phyloP scores from a whole-genome alignment of 106 monocot genomes.

The Xerophyta viscosa region DNA sequence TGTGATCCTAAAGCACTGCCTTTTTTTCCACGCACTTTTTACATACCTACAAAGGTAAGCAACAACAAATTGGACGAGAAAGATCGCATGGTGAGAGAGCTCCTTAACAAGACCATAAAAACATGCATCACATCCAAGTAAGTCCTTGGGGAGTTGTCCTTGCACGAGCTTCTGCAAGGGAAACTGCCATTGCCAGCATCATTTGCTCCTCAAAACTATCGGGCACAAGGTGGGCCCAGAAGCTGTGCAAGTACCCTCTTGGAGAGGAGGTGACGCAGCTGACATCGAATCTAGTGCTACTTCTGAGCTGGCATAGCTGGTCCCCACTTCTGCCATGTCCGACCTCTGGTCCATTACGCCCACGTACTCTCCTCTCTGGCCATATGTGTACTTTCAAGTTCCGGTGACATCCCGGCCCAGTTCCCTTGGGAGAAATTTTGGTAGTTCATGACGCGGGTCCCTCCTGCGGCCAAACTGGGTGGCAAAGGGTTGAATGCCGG shows the following conservation, averaged over 20 bases:
- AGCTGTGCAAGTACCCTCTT: constrained; percentile 3
- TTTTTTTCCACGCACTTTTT: too few species aligned
- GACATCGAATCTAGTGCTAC: constrained; percentile 7
- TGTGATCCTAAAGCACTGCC: too few species aligned
- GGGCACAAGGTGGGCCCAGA: constrained; percentile 28
- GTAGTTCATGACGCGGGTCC: not conserved
- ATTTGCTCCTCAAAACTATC: constrained; percentile 90
- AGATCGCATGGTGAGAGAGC: too few species aligned
- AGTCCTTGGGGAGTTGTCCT: constrained; percentile 32
- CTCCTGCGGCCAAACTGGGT: constrained; percentile 7
- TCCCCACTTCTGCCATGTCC: constrained; percentile 27
- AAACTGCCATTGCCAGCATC: constrained; percentile 91
- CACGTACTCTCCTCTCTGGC: constrained; percentile 17
- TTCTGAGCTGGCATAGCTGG: constrained; percentile 29
- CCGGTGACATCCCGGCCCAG: constrained; percentile 35
- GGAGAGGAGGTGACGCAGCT: not conserved
- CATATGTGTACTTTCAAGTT: not conserved
- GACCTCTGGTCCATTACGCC: constrained; percentile 27
- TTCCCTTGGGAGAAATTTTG: constrained; percentile 9
- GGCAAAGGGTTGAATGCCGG: constrained; percentile 8
- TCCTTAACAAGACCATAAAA: too few species aligned
- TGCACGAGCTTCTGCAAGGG: constrained; percentile 52
- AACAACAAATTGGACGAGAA: too few species aligned
- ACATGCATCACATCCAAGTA: constrained; percentile 23
- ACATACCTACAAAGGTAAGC: too few species aligned